Conservation (phyloP, 148 eudicot genomes). For the Tetragonia tetragonoides region DNA sequence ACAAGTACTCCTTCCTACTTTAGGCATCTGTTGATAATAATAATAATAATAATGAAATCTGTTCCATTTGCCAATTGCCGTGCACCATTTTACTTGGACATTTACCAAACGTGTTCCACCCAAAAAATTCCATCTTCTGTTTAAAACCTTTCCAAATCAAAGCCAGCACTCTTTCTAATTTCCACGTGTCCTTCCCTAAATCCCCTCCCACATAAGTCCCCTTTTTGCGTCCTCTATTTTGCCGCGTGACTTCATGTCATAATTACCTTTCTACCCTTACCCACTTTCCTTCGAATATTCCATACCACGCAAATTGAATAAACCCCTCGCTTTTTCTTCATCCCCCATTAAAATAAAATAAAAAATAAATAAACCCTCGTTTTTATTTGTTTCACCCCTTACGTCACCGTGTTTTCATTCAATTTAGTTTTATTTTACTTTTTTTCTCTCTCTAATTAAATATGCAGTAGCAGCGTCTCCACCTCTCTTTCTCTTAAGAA, state of each 20-base stretch:
- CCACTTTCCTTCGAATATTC: background rate
- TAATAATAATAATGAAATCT: no score
- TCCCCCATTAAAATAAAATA: background rate
- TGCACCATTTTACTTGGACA: no score
- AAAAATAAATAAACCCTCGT: background rate
- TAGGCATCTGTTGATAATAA: no score
- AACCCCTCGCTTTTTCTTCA: no score
- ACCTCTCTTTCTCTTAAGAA: background rate
- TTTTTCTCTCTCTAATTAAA: background rate
- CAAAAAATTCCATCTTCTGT: no score
- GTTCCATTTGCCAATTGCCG: no score
- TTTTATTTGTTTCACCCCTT: background rate
- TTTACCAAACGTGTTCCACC: no score
- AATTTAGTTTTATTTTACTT: background rate
- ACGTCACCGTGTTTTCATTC: background rate
- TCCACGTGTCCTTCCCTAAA: no score
- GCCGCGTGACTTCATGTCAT: background rate
- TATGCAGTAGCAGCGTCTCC: background rate
- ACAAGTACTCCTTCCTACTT: no score
- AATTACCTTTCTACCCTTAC: background rate
- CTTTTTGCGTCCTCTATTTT: background rate
- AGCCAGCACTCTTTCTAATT: no score
- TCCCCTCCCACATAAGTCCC: no score
- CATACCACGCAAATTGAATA: background rate
- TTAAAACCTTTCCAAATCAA: no score